Percentiles rank a stretch among this genome's conserved stretches.
Evolutionary conservation across 768 basidiomycete genomes (phyloP).

Genomic region (Asterophora parasitica): DNA sequence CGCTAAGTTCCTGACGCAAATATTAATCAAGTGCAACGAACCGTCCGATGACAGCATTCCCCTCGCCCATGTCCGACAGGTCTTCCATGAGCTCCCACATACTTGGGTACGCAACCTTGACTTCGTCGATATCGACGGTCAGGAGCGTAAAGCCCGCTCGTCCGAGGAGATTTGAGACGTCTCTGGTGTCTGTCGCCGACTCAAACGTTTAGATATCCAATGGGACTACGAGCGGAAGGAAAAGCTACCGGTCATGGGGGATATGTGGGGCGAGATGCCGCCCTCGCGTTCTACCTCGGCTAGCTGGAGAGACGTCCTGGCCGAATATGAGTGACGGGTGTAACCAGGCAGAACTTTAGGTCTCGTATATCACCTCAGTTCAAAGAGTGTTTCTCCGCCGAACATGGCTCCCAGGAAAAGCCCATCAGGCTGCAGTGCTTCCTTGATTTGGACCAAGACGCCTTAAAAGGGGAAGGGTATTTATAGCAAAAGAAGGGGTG

Average conservation of each 20-base stretch:
- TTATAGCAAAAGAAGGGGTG: background rate
- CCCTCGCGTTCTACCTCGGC: constrained; percentile 93
- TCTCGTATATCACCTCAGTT: constrained; percentile 56
- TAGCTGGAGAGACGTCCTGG: constrained; percentile 85
- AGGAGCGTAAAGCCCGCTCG: constrained; percentile 92
- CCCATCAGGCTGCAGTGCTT: constrained; percentile 84
- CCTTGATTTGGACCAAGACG: constrained; percentile 78
- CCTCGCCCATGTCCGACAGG: constrained; percentile 94
- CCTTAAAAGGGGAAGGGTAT: constrained; percentile 38
- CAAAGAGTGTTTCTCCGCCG: constrained; percentile 95
- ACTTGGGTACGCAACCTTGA: constrained; percentile 84
- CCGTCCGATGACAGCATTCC: constrained; percentile 86
- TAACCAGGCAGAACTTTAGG: background rate
- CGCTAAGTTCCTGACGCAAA: background rate
- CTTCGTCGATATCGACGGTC: constrained; percentile 94
- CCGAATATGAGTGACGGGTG: background rate
- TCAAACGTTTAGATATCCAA: background rate
- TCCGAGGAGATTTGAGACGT: constrained; percentile 87
- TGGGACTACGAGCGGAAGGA: background rate
- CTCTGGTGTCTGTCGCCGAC: constrained; percentile 69
- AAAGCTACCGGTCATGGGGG: constrained; percentile 89
- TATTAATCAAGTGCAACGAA: constrained; percentile 25
- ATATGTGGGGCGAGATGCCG: constrained; percentile 93
- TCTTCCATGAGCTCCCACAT: constrained; percentile 97
- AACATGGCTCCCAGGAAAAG: constrained; percentile 93